Evolutionary conservation across 192 early-diverging fungal species (phyloP), one percentile per base, ranked within the genome.

Genomic region (Coemansia sp.): DNA sequence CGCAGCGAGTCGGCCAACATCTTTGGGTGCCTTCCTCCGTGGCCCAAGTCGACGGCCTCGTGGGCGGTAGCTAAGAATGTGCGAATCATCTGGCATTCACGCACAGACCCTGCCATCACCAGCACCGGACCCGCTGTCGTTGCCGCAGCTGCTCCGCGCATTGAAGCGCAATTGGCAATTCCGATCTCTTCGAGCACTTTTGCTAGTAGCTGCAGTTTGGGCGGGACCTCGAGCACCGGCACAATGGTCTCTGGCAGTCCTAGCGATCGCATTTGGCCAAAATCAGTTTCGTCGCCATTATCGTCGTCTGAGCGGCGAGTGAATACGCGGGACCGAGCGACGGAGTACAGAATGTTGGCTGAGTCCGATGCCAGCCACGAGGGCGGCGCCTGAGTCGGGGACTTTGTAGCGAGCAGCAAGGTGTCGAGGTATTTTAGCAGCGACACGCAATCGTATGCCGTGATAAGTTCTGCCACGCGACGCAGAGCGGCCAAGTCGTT

Each of bases 351-450:
- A 37, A 86, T 83, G 59, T 97, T 88, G 12, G 93, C 96, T 31
- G 96, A 86, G 53, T 98, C 96, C 20, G 89, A 85, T 36, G 90
- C 70, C 46, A 99, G 75, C 97, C 97, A 99, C 20, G 71, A 60
- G 29, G 91, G 65, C 37, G 39, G 35, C 4, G 65, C 64, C 1
- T 74, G 75, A 8, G 73, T 68, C 11, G 45, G 47, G 5, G 88
- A 68, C 2, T 71, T 76, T 43, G 88, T 86, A 11, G 86, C 77
- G 8, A 90, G 84, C 25, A 94, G 69, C 31, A 97, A 85, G 0
- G 93, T 91, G 56, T 98, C 96, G 9, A 98, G 83, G 59, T 93
- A 94, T 29, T 86, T 86, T 59, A 95, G 85, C 67, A 97, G 94
- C 11, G 93, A 89, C 5, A 98, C 93, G 37, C 89, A 87, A 79